Base-by-base conservation (phyloP, 306 rosid species). In the Quercus glauca region DNA sequence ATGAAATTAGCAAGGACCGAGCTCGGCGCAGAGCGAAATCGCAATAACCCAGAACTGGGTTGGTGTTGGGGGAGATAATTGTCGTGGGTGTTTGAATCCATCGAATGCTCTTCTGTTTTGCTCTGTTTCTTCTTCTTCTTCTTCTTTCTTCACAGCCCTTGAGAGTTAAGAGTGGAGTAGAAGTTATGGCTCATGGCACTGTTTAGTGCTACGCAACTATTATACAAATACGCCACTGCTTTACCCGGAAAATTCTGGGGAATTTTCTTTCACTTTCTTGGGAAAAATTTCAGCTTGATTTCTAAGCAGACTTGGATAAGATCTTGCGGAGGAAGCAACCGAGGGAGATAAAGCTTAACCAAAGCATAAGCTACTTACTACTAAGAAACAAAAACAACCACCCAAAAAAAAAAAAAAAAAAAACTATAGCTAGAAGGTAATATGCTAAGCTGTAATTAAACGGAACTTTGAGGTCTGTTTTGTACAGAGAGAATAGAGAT, bases 301-400 rank as follows among this genome's bases (percentile, higher is more conserved):
- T 56, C 15, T 58, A 92, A 88, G 98, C 97, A 83, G 92, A 81
- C 83, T 31, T 56, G 79, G 98, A 94, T 91, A 91, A 94, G 97
- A 92, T 88, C 94, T 90, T 91, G 87, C 71, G n/a, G 85, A 77
- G 63, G 92, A 91, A 94, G 97, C 81, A 89, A 91, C 78, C 73
- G 17, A 28, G 64, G 15, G 56, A 49, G 15, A 49, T 15, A 73
- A 68, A 73, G 26, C 79, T 55, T 37, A 61, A 71, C 78, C 69
- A 20, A 58, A 88, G 56, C 29, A 41, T 60, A 75, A 82, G 67
- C 74, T 63, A 51, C 56, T 49, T 61, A 53, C 53, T 51, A 74
- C 72, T 68, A 6, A 23, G 41, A 69, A 33, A 29, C 43, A 20
- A 60, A 76, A 49, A 26, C 53, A 49, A 12, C 53, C 4, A 49